phyloP scores from a whole-genome alignment of 257 asterid genomes.

The Leonotis leonurus region DNA sequence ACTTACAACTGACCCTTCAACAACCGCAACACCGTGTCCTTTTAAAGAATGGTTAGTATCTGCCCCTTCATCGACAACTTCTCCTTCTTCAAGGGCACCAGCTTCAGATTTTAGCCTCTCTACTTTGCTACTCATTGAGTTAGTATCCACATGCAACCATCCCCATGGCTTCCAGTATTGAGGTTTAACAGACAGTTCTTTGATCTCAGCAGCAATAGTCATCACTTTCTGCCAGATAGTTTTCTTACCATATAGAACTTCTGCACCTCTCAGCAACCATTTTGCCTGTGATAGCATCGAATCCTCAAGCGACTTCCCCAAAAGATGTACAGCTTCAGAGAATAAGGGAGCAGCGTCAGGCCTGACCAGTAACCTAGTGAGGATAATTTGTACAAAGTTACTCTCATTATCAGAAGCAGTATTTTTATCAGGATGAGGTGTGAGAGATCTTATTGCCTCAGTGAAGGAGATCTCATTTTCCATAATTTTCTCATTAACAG shows the following conservation, averaged over 20 bases:
- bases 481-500: slow-evolving; percentile 65
- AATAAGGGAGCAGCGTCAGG: slow-evolving; percentile 97
- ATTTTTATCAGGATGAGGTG: slow-evolving; percentile 61
- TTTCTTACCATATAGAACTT: slow-evolving; percentile 90
- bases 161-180: slow-evolving; percentile 96
- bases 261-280: slow-evolving; percentile 88
- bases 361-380: slow-evolving; percentile 85
- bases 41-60: slow-evolving; percentile 44
- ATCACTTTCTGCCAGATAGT: slow-evolving; percentile 79
- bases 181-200: slow-evolving; percentile 59
- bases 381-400: slow-evolving; percentile 76
- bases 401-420: slow-evolving; percentile 82
- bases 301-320: slow-evolving; percentile 92
- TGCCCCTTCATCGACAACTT: slow-evolving; percentile 73
- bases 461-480: slow-evolving; percentile 60
- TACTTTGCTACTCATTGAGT: slow-evolving; percentile 34
- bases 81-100: slow-evolving; percentile 85
- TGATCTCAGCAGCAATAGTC: slow-evolving; percentile 74
- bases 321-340: slow-evolving; percentile 79
- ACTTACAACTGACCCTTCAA: slow-evolving; percentile 46
- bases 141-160: slow-evolving; percentile 53
- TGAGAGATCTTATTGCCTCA: slow-evolving; percentile 75
- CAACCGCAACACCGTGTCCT: slow-evolving; percentile 50
- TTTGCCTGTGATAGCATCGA: slow-evolving; percentile 89
- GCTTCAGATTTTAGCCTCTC: slow-evolving; percentile 63